These are phyloP conservation scores for Eimeria zaria DNA, from an alignment of 169 alveolate species.

Conservation along the genomic window DNA sequence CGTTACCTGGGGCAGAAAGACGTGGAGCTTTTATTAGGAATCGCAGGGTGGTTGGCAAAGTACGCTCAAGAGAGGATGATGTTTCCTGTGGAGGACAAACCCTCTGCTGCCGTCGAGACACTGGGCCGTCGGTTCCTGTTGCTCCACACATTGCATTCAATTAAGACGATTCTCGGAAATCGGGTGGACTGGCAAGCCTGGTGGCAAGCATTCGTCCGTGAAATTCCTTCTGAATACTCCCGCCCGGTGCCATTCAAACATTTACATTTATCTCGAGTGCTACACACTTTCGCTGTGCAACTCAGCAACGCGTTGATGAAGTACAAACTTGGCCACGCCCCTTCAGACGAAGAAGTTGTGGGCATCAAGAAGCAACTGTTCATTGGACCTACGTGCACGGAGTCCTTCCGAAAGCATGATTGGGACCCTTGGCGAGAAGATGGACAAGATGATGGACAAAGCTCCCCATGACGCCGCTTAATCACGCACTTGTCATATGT, in stretches of 20 bases:
- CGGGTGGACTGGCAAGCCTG: slow-evolving; percentile 18
- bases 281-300: neutral
- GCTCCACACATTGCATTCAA: neutral
- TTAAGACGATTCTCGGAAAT: neutral
- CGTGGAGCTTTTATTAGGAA: neutral
- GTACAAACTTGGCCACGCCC: neutral
- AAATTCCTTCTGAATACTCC: slow-evolving; percentile 7
- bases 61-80: neutral
- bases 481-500: neutral
- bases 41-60: neutral
- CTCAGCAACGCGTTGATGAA: neutral
- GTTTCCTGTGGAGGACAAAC: neutral
- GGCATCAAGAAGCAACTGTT: neutral
- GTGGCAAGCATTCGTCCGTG: neutral
- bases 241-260: neutral
- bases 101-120: slow-evolving; percentile 6
- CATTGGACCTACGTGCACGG: neutral
- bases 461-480: neutral
- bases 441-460: neutral
- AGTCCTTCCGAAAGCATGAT: neutral
- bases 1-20: neutral
- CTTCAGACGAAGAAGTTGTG: neutral
- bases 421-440: slow-evolving; percentile 3
- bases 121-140: slow-evolving; percentile 23
- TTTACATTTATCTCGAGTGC: neutral